These are phyloP conservation scores for Lycium ferocissimum DNA, from an alignment of 257 asterid genomes.

Conservation along the genomic window DNA sequence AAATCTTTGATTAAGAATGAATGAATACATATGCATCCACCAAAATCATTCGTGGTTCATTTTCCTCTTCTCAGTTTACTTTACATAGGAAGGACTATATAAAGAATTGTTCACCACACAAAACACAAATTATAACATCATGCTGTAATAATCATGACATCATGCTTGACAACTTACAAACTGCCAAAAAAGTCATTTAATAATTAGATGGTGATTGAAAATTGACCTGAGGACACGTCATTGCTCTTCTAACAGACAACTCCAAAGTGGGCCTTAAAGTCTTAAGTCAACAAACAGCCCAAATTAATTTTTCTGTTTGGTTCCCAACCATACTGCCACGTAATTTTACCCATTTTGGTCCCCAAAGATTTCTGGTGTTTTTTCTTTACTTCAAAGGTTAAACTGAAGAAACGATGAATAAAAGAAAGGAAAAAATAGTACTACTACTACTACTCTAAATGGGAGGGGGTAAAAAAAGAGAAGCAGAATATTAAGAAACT, in stretches of 20 bases:
- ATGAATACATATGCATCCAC: not conserved
- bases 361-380: no score
- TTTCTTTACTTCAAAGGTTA: not conserved
- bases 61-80: not conserved
- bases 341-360: not conserved
- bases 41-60: not conserved
- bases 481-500: no score
- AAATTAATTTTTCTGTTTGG: not conserved
- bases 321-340: not conserved
- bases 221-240: not conserved
- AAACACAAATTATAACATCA: not conserved
- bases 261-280: not conserved
- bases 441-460: no score
- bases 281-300: not conserved
- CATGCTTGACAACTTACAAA: not conserved
- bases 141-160: constrained; percentile 15
- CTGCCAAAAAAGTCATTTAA: not conserved
- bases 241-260: not conserved
- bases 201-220: constrained; percentile 20
- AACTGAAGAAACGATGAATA: not conserved
- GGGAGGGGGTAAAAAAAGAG: no score
- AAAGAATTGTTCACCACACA: not conserved
- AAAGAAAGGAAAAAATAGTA: no score
- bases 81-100: not conserved
- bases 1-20: not conserved